Conservation (phyloP, 2,329 filamentous ascomycete genomes). For the Phialocephala sp. region DNA sequence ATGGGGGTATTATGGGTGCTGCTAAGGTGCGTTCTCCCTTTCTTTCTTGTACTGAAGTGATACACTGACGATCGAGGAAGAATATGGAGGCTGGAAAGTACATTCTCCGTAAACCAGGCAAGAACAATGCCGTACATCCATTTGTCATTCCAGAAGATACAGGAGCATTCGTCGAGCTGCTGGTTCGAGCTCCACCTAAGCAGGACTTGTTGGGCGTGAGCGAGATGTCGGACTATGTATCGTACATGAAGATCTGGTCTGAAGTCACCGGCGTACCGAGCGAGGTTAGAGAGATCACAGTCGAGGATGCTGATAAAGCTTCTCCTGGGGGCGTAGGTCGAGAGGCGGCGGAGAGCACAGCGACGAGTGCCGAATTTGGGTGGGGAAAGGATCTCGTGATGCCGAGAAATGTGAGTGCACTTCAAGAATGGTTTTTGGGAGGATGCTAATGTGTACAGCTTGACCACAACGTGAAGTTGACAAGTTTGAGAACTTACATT, state of each 20-base stretch:
- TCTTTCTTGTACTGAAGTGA: background rate
- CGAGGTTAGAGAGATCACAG: slow-evolving; percentile 22
- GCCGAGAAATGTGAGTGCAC: slow-evolving; percentile 30
- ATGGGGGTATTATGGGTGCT: slow-evolving; percentile 15
- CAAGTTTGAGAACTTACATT: slow-evolving; percentile 32
- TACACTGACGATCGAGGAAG: slow-evolving; percentile 1
- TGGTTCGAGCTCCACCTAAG: slow-evolving; percentile 30
- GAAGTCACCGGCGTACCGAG: slow-evolving; percentile 28
- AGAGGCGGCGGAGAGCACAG: slow-evolving; percentile 44
- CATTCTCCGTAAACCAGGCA: slow-evolving; percentile 23
- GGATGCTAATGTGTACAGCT: slow-evolving; percentile 23
- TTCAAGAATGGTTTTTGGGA: background rate
- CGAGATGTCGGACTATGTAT: slow-evolving; percentile 25
- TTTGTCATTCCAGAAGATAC: slow-evolving; percentile 41
- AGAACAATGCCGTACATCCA: slow-evolving; percentile 30
- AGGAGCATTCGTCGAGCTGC: slow-evolving; percentile 41
- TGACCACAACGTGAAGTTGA: slow-evolving; percentile 29
- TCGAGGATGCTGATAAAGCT: slow-evolving; percentile 37
- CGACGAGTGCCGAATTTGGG: slow-evolving; percentile 45
- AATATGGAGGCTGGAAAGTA: slow-evolving; percentile 23
- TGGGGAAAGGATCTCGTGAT: slow-evolving; percentile 42
- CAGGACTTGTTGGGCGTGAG: slow-evolving; percentile 34
- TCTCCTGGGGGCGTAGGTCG: slow-evolving; percentile 41
- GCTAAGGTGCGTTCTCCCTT: slow-evolving; percentile 7
- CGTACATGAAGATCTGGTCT: slow-evolving; percentile 32